These are phyloP conservation scores for Tagetes patula DNA, from an alignment of 129 eudicot genomes.

Conservation along the genomic window DNA sequence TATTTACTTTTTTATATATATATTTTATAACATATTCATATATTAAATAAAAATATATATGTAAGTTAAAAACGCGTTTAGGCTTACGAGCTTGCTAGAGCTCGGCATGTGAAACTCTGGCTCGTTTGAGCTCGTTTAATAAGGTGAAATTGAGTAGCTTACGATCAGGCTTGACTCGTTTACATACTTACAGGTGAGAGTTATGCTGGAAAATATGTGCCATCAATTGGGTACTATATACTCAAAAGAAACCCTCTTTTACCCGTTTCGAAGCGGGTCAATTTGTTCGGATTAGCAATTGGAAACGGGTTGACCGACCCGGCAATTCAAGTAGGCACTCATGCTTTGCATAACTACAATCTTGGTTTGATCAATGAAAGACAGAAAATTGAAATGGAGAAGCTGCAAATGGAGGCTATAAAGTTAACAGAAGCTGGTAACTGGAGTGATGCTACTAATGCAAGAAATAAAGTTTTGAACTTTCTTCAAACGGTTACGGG, in stretches of 20 bases:
- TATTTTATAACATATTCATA: too few relatives aligned
- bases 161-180: too few relatives aligned
- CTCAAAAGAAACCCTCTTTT: constrained; percentile 49
- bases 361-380: constrained; percentile 71
- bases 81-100: too few relatives aligned
- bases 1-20: too few relatives aligned
- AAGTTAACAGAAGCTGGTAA: constrained; percentile 32
- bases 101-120: too few relatives aligned
- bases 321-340: constrained; percentile 61
- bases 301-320: constrained; percentile 91
- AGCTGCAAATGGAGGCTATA: constrained; percentile 49
- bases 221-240: constrained; percentile 71
- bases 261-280: constrained; percentile 41
- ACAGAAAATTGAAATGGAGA: constrained; percentile 61
- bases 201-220: constrained; percentile 91
- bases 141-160: too few relatives aligned
- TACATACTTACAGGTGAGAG: constrained; percentile 70
- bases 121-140: too few relatives aligned
- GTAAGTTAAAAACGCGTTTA: too few relatives aligned
- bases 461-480: constrained; percentile 43
- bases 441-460: constrained; percentile 72
- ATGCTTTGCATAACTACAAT: constrained; percentile 64
- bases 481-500: constrained; percentile 62
- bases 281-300: constrained; percentile 75
- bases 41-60: too few relatives aligned